phyloP scores from a whole-genome alignment of 169 alveolate species.

The Plasmodium reichenowi region DNA sequence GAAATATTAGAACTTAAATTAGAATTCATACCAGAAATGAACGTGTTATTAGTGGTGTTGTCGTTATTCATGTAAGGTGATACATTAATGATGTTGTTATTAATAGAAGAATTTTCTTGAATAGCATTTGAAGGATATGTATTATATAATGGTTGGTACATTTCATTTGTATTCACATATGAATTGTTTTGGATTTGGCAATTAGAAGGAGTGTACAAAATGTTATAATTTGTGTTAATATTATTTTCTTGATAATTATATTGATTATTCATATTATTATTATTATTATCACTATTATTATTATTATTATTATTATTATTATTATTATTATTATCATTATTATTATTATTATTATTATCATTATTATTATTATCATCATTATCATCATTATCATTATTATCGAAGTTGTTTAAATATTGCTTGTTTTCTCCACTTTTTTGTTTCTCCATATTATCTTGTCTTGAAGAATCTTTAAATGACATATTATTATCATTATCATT shows the following conservation, averaged over 20 bases:
- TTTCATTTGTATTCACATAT: conserved; percentile 5
- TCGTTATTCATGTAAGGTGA: not conserved
- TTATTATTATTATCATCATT: no score
- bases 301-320: no score
- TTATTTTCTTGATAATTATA: not conserved
- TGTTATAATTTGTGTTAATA: not conserved
- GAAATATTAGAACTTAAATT: conserved; percentile 5
- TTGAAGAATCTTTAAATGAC: not conserved
- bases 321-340: no score
- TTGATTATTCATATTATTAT: conserved; percentile 4
- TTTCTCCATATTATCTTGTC: not conserved
- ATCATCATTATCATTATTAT: no score
- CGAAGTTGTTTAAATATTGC: no score
- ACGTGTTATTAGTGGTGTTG: not conserved
- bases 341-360: no score
- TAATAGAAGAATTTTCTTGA: conserved; percentile 16
- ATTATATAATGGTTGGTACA: not conserved
- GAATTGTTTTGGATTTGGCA: no score
- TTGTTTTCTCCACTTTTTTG: not conserved
- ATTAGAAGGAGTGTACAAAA: no score
- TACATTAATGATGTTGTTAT: not conserved
- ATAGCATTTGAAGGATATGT: not conserved
- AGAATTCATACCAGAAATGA: not conserved
- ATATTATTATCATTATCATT: no score
- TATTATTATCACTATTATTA: no score